Conservation (phyloP, 129 eudicot species). For the Silybum marianum region DNA sequence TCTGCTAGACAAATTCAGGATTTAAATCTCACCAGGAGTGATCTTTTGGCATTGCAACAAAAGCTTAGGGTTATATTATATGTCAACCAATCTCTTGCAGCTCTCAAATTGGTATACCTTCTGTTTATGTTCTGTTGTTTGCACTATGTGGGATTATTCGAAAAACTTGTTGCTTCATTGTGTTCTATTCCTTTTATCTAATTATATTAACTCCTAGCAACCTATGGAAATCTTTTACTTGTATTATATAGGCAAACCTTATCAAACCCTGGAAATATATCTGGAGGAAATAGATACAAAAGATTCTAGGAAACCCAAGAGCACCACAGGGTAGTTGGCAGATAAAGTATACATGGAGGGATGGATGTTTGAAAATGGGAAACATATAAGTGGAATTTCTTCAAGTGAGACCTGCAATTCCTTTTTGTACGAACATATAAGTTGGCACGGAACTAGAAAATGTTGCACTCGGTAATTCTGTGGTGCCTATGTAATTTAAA, state of each 20-base stretch:
- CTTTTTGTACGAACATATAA: background rate
- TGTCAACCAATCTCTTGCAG: constrained; percentile 83
- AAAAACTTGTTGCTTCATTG: background rate
- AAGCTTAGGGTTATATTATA: constrained; percentile 76
- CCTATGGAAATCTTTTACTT: background rate
- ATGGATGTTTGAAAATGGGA: background rate
- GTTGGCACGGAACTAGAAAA: background rate
- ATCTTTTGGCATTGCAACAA: constrained; percentile 65
- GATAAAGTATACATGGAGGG: background rate
- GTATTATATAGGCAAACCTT: background rate
- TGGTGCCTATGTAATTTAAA: background rate
- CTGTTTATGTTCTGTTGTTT: constrained; percentile 11
- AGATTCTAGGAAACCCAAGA: constrained; percentile 15
- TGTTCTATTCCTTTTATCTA: background rate
- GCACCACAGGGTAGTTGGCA: background rate
- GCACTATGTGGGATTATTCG: background rate
- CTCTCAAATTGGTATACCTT: constrained; percentile 75
- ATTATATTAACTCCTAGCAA: background rate
- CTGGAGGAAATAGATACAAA: background rate
- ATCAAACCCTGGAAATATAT: background rate
- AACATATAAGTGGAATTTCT: background rate
- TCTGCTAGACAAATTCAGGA: constrained; percentile 69
- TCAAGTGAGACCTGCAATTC: background rate
- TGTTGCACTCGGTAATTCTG: background rate
- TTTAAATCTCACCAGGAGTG: constrained; percentile 49